phyloP scores from a whole-genome alignment of 2,329 filamentous ascomycete species.

The Talaromyces sp. region DNA sequence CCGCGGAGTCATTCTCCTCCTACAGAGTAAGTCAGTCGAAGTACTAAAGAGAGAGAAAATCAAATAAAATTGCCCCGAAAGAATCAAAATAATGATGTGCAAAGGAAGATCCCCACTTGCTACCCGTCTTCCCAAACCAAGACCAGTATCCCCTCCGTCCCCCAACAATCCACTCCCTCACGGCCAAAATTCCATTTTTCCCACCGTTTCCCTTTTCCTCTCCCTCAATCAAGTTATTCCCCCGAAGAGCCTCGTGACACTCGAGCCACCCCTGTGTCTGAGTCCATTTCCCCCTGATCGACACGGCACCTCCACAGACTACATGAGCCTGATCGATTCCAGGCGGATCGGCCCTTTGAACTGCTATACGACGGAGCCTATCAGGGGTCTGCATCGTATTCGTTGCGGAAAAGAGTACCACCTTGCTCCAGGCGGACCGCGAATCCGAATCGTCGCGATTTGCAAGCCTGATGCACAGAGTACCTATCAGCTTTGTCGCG shows the following conservation, averaged over 20 bases:
- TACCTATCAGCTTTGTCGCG: no score
- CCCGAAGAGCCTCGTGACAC: slow-evolving; percentile 11
- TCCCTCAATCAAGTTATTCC: neutral
- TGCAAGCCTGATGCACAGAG: no score
- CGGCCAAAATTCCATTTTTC: neutral
- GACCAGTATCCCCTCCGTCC: no score
- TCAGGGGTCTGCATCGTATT: neutral
- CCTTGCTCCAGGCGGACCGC: neutral
- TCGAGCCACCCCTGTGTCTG: neutral
- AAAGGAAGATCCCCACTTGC: no score
- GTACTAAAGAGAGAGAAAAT: no score
- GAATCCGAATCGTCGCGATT: no score
- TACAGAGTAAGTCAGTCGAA: no score
- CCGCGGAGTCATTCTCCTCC: no score
- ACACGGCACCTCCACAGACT: slow-evolving; percentile 3
- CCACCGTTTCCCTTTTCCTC: neutral
- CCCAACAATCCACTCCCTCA: no score
- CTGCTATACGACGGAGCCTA: neutral
- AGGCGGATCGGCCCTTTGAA: slow-evolving; percentile 1
- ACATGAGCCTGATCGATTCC: slow-evolving; percentile 5
- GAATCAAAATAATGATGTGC: no score
- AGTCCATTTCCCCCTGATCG: slow-evolving; percentile 7
- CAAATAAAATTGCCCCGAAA: no score
- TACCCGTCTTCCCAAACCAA: no score
- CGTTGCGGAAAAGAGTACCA: neutral